Percentiles rank a stretch among this genome's conserved stretches.
phyloP scores from a whole-genome alignment of 306 rosid genomes.

The Astragalus glycyphyllos region DNA sequence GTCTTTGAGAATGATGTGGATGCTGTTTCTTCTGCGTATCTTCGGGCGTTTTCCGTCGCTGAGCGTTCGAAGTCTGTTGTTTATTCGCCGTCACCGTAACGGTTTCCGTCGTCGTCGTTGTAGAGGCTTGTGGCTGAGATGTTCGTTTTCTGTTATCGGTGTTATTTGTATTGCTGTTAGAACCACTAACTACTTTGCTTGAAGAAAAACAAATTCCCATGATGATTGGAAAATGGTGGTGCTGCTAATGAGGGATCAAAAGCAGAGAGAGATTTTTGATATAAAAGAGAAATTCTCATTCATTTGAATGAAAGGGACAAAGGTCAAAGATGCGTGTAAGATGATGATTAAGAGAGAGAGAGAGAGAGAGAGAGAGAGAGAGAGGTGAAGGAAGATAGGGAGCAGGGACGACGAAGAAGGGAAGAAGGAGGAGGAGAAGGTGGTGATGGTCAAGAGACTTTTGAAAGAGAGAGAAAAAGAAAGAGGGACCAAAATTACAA shows the following conservation, averaged over 20 bases:
- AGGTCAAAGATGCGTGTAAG: not conserved
- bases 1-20: constrained; percentile 41
- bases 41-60: constrained; percentile 44
- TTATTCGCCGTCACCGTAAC: constrained; percentile 11
- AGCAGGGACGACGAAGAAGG: constrained; percentile 78
- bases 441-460: constrained; percentile 72
- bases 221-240: constrained; percentile 29
- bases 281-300: constrained; percentile 29
- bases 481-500: too few relatives aligned
- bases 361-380: not conserved
- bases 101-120: constrained; percentile 1
- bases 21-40: constrained; percentile 46
- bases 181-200: constrained; percentile 64
- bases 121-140: constrained; percentile 24
- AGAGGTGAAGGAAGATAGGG: constrained; percentile 51
- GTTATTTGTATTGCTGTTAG: constrained; percentile 54
- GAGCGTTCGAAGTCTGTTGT: not conserved
- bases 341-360: constrained; percentile 11
- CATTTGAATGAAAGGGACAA: not conserved
- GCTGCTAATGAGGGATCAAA: constrained; percentile 44
- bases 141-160: constrained; percentile 40
- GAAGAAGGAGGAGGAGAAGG: constrained; percentile 57
- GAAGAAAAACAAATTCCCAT: constrained; percentile 72
- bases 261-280: constrained; percentile 22
- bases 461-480: constrained; percentile 19